Percentiles rank a stretch among this genome's conserved stretches.
Evolutionary conservation across 345 rosid species (phyloP).

Genomic region (Lepidium didymum): DNA sequence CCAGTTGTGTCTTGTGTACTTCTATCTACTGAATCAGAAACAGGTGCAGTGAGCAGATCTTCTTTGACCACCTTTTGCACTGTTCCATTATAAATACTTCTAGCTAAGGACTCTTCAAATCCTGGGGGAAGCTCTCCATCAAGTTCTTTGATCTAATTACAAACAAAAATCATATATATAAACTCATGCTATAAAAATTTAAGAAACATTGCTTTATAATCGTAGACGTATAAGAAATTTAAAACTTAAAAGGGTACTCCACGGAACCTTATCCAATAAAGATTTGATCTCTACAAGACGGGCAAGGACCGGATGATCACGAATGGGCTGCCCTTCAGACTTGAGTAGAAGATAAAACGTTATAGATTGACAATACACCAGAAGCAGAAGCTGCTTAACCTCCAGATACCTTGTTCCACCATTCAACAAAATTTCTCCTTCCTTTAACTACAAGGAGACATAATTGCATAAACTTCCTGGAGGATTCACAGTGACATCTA

Average conservation of each 20-base stretch:
- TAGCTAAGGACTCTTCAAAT: slow-evolving; percentile 49
- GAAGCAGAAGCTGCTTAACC: slow-evolving; percentile 70
- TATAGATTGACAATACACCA: slow-evolving; percentile 81
- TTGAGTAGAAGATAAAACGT: slow-evolving; percentile 89
- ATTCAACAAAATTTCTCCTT: slow-evolving; percentile 27
- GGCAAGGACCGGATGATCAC: slow-evolving; percentile 87
- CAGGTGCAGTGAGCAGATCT: slow-evolving; percentile 25
- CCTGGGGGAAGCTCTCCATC: slow-evolving; percentile 58
- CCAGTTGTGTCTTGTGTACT: slow-evolving; percentile 9
- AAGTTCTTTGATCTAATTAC: slow-evolving; percentile 54
- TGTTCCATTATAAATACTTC: slow-evolving; percentile 21
- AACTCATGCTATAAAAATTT: background rate
- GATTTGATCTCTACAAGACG: slow-evolving; percentile 79
- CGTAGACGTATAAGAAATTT: background rate
- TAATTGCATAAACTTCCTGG: background rate
- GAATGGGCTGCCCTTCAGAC: slow-evolving; percentile 81
- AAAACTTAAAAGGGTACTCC: slow-evolving; percentile 1
- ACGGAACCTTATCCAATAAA: slow-evolving; percentile 68
- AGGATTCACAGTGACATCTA: background rate
- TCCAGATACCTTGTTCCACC: slow-evolving; percentile 66
- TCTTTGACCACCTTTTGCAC: slow-evolving; percentile 16
- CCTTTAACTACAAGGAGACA: slow-evolving; percentile 46
- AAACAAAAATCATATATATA: background rate
- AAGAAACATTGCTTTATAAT: background rate
- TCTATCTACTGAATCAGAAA: slow-evolving; percentile 20